Evolutionary conservation across 257 asterid species (phyloP), one percentile per base, ranked within the genome.

Genomic region (Ligustrum vulgare): DNA sequence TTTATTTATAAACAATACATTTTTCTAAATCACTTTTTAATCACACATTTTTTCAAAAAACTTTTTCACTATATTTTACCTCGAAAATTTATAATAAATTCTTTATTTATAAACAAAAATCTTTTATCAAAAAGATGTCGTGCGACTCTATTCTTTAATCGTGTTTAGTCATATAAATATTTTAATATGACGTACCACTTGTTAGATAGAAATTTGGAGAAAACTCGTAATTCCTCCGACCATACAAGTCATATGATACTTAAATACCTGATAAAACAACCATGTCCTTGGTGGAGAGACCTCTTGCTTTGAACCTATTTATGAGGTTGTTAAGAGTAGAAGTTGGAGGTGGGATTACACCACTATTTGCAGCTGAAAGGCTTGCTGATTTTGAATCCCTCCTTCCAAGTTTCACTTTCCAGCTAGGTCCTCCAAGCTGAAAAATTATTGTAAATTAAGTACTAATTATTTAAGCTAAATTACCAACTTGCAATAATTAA

Each of bases 381-480:
- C 86, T 83, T 1, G 93, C 93, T 1, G 72, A 83, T 79, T 3
- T 79, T 0, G 89, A 83, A 39, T 88, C 93, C 54, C 80, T 86
- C 28, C 93, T 79, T 62, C 93, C 93, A 4, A 88, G 73, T 72
- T 86, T 81, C 4, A 88, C 93, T 4, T 82, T 47, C 91, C 91
- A 88, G 28, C 73, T 39, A 0, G 88, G 89, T 32, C 93, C 89
- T 72, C 91, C 93, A 6, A 88, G 89, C 93, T 86, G 65, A 75
- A 75, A 75, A 72, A 15, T 18, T 20, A 31, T 43, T 54, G 28
- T n/a, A 54, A 54, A 54, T n/a, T n/a, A n/a, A 54, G 12, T 54
- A 51, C 9, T 16, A 15, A 49, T 16, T 16, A 16, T 49, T 49
- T 16, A 49, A 31, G 11, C 4, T 34, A 5, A 64, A 25, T 28